Base-by-base conservation (phyloP, 1,139 yeast species). In the Yueomyces sp. region DNA sequence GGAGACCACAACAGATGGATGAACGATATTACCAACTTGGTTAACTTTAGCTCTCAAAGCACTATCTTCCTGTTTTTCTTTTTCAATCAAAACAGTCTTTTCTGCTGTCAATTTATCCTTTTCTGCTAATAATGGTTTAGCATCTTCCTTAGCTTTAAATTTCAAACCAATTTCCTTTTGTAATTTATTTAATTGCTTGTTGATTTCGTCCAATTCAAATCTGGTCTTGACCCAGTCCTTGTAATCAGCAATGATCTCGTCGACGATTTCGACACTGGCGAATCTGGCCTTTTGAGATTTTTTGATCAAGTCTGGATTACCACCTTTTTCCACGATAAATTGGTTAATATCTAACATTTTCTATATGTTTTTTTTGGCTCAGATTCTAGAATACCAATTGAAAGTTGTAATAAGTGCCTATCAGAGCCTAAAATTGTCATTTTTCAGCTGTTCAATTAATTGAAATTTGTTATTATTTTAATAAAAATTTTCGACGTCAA, bases 311-410 rank as follows among this genome's bases (percentile, higher is more conserved):
- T 87, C 93, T 38, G 98, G 96, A 64, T 87, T 77, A 52, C 97
- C 98, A 48, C 98, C 98, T 67, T 86, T 87, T 63, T 91, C 98
- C 55, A 80, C 95, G 55, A 91, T 78, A 63, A 91, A 91, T 60
- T 84, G 82, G 57, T 81, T 73, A 52, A 91, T 85, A 64, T 89
- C 97, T 68, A 91, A 80, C 98, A 91, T 89, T 32, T 31, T 46
- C 8, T 29, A 6, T 8, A 6, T 29, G 9, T 29, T 29, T 29
- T 29, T 29, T 29, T 29, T 29, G 6, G 9, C 9, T 19, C 19
- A 19, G 19, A 19, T 19, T 19, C 19, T 19, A 19, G 30, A 29
- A 38, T 28, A 27, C 33, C 12, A 5, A 19, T 19, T 19, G 19
- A 19, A 19, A 19, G 19, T 19, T 19, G 19, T 19, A 19, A 19